Conservation (phyloP, 2,329 filamentous ascomycete species). For the Ramularia endophylla region DNA sequence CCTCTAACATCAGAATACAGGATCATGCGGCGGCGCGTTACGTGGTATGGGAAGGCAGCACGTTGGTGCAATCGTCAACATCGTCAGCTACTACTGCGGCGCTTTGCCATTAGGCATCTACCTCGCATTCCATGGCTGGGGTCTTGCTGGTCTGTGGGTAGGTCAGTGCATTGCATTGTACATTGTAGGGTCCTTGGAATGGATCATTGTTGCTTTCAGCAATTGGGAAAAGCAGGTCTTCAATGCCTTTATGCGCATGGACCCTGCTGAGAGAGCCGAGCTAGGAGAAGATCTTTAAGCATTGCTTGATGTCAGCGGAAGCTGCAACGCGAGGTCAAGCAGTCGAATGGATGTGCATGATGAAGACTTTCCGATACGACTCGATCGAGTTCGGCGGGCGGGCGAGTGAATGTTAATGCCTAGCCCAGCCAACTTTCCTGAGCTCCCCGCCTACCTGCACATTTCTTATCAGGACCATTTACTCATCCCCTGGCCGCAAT, state of each 20-base stretch:
- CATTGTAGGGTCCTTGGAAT: conserved; percentile 70
- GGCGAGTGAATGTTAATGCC: no score
- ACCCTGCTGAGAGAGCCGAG: conserved; percentile 44
- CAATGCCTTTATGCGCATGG: conserved; percentile 66
- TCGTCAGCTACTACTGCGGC: conserved; percentile 76
- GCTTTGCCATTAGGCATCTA: conserved; percentile 77
- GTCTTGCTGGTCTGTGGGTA: conserved; percentile 72
- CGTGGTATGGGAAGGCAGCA: conserved; percentile 83
- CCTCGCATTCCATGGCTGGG: conserved; percentile 82
- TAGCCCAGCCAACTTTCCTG: no score
- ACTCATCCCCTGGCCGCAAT: no score
- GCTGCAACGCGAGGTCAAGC: no score
- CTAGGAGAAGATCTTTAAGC: conserved; percentile 20
- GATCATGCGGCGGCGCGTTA: conserved; percentile 73
- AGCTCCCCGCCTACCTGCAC: no score
- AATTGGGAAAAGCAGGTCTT: conserved; percentile 70
- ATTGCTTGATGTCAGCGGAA: no score
- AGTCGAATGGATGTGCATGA: no score
- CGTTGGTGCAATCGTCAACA: conserved; percentile 74
- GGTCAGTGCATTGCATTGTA: conserved; percentile 62
- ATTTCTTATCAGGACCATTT: no score
- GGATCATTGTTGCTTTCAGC: conserved; percentile 71
- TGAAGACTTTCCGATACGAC: no score
- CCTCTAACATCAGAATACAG: no score
- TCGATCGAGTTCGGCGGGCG: no score